phyloP scores from a whole-genome alignment of 2,329 filamentous ascomycete species.

The Botrytis squamosa region DNA sequence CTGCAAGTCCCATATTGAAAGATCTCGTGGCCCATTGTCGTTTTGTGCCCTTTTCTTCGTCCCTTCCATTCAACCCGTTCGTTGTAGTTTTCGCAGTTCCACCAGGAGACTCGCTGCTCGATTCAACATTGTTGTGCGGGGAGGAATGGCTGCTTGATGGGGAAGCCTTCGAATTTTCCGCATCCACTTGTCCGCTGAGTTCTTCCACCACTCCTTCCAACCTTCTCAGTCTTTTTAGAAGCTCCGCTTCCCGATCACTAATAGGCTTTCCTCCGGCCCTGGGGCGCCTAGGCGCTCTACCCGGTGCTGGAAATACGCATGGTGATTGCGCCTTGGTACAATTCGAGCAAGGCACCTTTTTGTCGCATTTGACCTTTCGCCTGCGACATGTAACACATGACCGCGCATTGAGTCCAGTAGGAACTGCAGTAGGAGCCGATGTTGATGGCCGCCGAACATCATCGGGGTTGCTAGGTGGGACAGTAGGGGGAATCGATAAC shows the following conservation, averaged over 20 bases:
- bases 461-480: conserved; percentile 17
- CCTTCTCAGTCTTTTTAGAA: conserved; percentile 69
- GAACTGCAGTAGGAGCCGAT: conserved; percentile 24
- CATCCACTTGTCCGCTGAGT: conserved; percentile 58
- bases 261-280: conserved; percentile 62
- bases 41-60: conserved; percentile 33
- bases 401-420: conserved; percentile 35
- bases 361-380: conserved; percentile 75
- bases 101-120: conserved; percentile 9
- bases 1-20: conserved; percentile 32
- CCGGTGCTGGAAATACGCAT: conserved; percentile 73
- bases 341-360: conserved; percentile 70
- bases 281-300: conserved; percentile 66
- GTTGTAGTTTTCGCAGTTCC: conserved; percentile 28
- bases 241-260: conserved; percentile 63
- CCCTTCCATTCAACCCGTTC: conserved; percentile 30
- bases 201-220: conserved; percentile 75
- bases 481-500: conserved; percentile 4
- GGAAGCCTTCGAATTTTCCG: conserved; percentile 34
- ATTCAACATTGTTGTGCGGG: conserved; percentile 26
- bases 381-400: conserved; percentile 53
- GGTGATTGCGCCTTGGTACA: conserved; percentile 68
- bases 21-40: conserved; percentile 32
- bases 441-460: conserved; percentile 24
- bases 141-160: conserved; percentile 33